These are phyloP conservation scores for Berberis thunbergii DNA, from an alignment of 164 flowering plant genomes.

Conservation along the genomic window DNA sequence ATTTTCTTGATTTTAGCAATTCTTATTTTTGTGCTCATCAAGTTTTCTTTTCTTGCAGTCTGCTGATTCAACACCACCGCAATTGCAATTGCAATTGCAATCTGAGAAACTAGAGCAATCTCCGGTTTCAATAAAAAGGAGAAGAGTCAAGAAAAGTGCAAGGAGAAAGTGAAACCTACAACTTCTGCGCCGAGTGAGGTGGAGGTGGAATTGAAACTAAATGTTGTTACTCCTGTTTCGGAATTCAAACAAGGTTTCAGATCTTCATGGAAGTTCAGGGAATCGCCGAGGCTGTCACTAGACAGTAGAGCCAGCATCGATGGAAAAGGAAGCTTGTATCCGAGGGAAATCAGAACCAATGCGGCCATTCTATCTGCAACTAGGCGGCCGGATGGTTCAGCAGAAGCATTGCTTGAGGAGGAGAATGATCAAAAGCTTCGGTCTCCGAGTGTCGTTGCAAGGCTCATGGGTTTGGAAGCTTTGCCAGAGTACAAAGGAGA, in stretches of 20 bases:
- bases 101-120: slow-evolving; percentile 10
- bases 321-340: slow-evolving; percentile 59
- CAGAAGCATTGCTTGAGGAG: background rate
- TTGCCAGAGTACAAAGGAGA: slow-evolving; percentile 29
- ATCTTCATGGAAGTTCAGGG: slow-evolving; percentile 75
- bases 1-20: background rate
- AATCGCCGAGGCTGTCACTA: slow-evolving; percentile 80
- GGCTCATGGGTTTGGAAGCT: slow-evolving; percentile 77
- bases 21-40: background rate
- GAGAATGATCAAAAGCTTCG: slow-evolving; percentile 36
- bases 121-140: slow-evolving; percentile 22
- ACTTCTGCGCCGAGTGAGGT: background rate
- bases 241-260: slow-evolving; percentile 51
- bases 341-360: slow-evolving; percentile 35
- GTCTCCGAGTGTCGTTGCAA: slow-evolving; percentile 70
- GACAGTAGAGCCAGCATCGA: slow-evolving; percentile 80
- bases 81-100: background rate
- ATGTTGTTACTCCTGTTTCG: slow-evolving; percentile 28
- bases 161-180: background rate
- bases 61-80: slow-evolving; percentile 23
- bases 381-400: background rate
- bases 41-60: background rate
- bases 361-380: slow-evolving; percentile 25
- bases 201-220: background rate
- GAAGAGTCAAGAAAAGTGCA: background rate